Evolutionary conservation across 2,329 filamentous ascomycete species (phyloP).

Genomic region (Verticillium klebahnii): DNA sequence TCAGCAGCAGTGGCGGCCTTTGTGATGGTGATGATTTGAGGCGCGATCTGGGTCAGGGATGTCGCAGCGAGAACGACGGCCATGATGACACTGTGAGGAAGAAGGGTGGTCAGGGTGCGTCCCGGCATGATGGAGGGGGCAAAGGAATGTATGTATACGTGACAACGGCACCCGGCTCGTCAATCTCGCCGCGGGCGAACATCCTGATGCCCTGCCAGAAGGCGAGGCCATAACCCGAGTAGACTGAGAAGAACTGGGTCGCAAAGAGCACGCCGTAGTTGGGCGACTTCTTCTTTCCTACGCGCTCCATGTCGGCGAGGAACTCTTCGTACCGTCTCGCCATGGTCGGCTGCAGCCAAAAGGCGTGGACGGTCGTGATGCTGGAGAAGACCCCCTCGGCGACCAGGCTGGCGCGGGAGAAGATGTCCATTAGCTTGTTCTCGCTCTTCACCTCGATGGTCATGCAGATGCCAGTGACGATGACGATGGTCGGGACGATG

Average conservation of each 20-base stretch:
- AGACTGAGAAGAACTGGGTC: slow-evolving; percentile 7
- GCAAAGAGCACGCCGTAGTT: slow-evolving; percentile 7
- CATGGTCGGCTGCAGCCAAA: slow-evolving; percentile 5
- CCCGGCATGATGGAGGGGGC: slow-evolving; percentile 10
- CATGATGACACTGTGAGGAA: slow-evolving; percentile 16
- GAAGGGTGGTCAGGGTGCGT: neutral
- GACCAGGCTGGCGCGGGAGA: no score
- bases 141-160: slow-evolving; percentile 16
- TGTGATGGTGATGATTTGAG: slow-evolving; percentile 15
- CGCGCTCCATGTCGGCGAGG: slow-evolving; percentile 6
- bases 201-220: slow-evolving; percentile 27
- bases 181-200: slow-evolving; percentile 19
- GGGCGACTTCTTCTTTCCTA: slow-evolving; percentile 6
- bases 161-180: slow-evolving; percentile 8
- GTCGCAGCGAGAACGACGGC: slow-evolving; percentile 17
- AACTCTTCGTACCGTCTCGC: slow-evolving; percentile 5
- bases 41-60: slow-evolving; percentile 13
- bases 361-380: slow-evolving; percentile 10
- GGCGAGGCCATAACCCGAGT: slow-evolving; percentile 9
- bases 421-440: slow-evolving; percentile 16
- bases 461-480: slow-evolving; percentile 15
- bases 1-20: slow-evolving; percentile 16
- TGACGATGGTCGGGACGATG: slow-evolving; percentile 4
- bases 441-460: slow-evolving; percentile 17
- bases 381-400: slow-evolving; percentile 18